Evolutionary conservation across 768 basidiomycete genomes (phyloP), one percentile per base, ranked within the genome.

Genomic region (Coprinellus micaceus): DNA sequence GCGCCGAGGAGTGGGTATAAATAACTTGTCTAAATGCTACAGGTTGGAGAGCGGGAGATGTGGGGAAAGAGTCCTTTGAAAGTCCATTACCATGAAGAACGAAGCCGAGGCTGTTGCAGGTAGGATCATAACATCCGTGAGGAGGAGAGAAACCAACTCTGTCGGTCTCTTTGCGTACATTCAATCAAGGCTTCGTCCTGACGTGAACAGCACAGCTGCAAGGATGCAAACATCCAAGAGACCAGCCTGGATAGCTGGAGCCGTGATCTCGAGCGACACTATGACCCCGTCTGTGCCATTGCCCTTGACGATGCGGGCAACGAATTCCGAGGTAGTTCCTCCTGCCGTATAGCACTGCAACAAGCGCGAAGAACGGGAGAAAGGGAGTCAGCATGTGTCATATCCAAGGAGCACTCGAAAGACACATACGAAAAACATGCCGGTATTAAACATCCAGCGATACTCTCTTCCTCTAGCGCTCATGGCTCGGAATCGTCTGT

Each of bases 391-490:
- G 54, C 55, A 41, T 11, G n/a, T 19, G 1, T 26, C 26, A 13
- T 30, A 19, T 29, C 24, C 21, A 57, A 19, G 7, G 2, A 53
- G 37, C 17, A 25, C 7, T 3, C 21, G 4, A 4, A 3, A 29
- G 39, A 26, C 15, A 57, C 56, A 51, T 49, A 57, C 56, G 41
- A 49, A 57, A n/a, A 57, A 51, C 48, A 57, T 57, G 11, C 41
- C 56, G 7, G 28, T 52, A 9, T 49, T 40, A 21, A 49, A 49
- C 15, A 57, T 41, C 56, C 56, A 57, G 26, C 40, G 50, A 37
- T 57, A 57, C 40, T 51, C 36, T 25, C 33, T 4, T 4, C 56
- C 56, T n/a, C 49, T 15, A 4, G 50, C 36, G 1, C n/a, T 44
- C 56, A 57, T 57, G 26, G 37, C 52, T 17, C 56, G 56, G 36